Evolutionary conservation across 176 grass and related monocot genomes (phyloP).

Genomic region (Carex cristatella): DNA sequence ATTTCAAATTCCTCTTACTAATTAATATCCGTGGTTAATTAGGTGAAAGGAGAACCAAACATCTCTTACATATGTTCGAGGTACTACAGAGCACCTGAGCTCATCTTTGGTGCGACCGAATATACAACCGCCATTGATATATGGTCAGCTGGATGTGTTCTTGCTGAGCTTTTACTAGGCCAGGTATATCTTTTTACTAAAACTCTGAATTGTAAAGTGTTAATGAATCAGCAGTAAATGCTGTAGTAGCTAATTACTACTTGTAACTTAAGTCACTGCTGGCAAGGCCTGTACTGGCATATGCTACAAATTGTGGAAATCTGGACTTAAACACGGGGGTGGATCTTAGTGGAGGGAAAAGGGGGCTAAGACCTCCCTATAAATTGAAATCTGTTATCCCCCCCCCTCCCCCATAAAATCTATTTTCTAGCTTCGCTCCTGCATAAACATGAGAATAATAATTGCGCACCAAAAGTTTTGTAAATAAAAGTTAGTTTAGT

Average conservation of each 20-base stretch:
- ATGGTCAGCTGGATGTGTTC: conserved; percentile 71
- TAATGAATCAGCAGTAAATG: neutral
- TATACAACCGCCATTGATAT: conserved; percentile 74
- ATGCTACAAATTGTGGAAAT: neutral
- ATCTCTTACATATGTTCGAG: conserved; percentile 80
- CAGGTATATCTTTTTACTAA: conserved; percentile 31
- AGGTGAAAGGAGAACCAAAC: conserved; percentile 70
- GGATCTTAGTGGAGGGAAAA: too few species aligned
- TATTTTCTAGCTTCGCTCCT: too few species aligned
- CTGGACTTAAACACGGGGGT: neutral
- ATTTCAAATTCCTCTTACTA: neutral
- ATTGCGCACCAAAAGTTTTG: neutral
- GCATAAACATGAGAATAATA: neutral
- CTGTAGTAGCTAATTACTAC: neutral
- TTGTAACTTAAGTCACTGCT: neutral
- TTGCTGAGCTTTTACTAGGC: conserved; percentile 58
- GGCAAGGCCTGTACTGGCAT: neutral
- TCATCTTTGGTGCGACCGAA: conserved; percentile 75
- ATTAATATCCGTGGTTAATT: conserved; percentile 14
- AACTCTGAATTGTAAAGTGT: neutral
- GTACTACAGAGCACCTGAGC: conserved; percentile 70
- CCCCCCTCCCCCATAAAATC: too few species aligned
- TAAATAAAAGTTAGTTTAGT: neutral
- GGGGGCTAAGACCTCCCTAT: too few species aligned
- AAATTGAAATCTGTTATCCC: too few species aligned